Conservation (phyloP, 169 alveolate species). For the Cyclospora cayetanensis region DNA sequence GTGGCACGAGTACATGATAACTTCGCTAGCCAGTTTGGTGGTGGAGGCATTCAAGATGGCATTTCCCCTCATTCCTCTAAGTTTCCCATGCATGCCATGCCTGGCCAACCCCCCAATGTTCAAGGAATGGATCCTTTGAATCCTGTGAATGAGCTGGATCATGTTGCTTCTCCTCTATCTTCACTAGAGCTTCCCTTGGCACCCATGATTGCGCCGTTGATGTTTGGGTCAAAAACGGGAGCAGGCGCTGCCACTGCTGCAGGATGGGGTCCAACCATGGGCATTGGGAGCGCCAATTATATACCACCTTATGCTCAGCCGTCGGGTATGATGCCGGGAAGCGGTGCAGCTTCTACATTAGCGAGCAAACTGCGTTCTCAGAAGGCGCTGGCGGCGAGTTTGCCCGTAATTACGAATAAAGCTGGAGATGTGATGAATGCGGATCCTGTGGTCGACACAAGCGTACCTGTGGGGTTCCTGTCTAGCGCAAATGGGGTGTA, state of each 20-base stretch:
- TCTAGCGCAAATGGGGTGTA: constrained; percentile 20
- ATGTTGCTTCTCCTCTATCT: too few species aligned
- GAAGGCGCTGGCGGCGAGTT: constrained; percentile 37
- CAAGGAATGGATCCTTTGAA: background rate
- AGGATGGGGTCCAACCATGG: background rate
- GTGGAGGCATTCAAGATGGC: background rate
- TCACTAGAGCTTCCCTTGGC: background rate
- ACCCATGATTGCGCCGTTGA: background rate
- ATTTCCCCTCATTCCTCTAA: background rate
- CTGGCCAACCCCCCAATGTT: background rate
- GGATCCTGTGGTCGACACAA: constrained; percentile 13
- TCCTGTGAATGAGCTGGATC: background rate
- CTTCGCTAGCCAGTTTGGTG: background rate
- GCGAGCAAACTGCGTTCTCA: background rate
- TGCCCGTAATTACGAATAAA: constrained; percentile 13
- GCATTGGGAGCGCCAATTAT: background rate
- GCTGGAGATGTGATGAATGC: constrained; percentile 27
- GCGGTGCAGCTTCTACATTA: background rate
- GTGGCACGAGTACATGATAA: background rate
- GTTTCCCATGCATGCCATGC: background rate
- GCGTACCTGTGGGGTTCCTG: constrained; percentile 35
- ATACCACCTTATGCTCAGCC: background rate
- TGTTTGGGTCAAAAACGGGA: background rate
- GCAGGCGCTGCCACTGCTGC: background rate
- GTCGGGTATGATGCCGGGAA: background rate